Conservation (phyloP, 352 stramenopile genomes). For the Pilasporangium apinafurcum region DNA sequence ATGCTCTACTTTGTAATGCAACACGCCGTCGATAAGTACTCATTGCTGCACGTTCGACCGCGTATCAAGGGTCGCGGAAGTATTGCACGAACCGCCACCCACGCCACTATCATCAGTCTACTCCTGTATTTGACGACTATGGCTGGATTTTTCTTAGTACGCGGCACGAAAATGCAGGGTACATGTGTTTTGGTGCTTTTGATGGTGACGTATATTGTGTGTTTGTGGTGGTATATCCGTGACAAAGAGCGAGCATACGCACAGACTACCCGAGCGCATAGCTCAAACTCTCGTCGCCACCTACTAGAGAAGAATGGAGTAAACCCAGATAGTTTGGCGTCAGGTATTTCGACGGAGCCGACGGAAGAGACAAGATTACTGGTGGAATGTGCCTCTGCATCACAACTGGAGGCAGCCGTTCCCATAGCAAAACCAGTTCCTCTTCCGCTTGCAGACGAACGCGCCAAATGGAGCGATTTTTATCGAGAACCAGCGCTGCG, state of each 20-base stretch:
- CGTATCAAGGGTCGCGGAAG: slow-evolving; percentile 80
- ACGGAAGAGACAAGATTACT: neutral
- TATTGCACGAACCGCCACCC: slow-evolving; percentile 73
- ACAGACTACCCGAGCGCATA: slow-evolving; percentile 25
- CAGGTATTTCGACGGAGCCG: too few species aligned
- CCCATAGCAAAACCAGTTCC: too few species aligned
- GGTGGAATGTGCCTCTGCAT: slow-evolving; percentile 4
- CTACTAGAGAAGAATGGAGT: neutral
- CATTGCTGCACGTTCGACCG: slow-evolving; percentile 67
- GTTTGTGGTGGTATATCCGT: slow-evolving; percentile 77
- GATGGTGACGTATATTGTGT: slow-evolving; percentile 79
- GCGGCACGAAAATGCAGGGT: slow-evolving; percentile 70
- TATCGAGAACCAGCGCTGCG: slow-evolving; percentile 71
- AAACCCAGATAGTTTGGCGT: too few species aligned
- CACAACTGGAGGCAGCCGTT: neutral
- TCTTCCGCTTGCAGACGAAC: too few species aligned
- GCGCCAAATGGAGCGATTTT: slow-evolving; percentile 54
- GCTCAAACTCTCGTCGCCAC: slow-evolving; percentile 4
- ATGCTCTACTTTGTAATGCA: slow-evolving; percentile 84
- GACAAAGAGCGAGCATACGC: slow-evolving; percentile 74
- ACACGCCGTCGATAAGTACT: slow-evolving; percentile 82
- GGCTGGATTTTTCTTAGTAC: slow-evolving; percentile 79
- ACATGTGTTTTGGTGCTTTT: slow-evolving; percentile 64
- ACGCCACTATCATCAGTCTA: slow-evolving; percentile 75
- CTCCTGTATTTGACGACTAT: slow-evolving; percentile 80